Percentiles rank a stretch among this genome's conserved stretches.
Conservation (phyloP, 352 stramenopile species). For the Phytopythium sindhum region DNA sequence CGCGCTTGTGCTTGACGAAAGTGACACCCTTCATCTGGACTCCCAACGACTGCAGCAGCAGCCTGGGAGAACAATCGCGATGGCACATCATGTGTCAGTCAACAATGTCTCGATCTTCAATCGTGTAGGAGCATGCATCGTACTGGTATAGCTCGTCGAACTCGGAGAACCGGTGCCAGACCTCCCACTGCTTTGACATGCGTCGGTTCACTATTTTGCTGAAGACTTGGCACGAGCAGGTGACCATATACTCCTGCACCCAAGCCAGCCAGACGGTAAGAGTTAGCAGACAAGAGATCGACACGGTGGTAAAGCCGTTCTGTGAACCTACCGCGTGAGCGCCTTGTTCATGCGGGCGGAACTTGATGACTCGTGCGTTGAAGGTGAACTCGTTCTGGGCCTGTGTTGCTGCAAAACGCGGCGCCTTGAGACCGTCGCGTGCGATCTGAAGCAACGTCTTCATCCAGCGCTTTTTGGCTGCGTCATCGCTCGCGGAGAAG, state of each 20-base stretch:
- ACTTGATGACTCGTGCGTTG: conserved; percentile 36
- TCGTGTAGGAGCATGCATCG: not conserved
- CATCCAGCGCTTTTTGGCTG: conserved; percentile 57
- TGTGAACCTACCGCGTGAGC: conserved; percentile 41
- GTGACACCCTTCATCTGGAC: conserved; percentile 38
- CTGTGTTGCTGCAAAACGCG: conserved; percentile 30
- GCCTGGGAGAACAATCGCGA: conserved; percentile 13
- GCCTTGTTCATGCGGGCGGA: conserved; percentile 33
- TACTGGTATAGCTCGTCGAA: conserved; percentile 61
- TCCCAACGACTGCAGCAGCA: conserved; percentile 41
- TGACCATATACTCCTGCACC: conserved; percentile 59
- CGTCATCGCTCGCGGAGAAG: conserved; percentile 35
- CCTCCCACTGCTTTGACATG: conserved; percentile 52
- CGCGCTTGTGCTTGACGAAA: conserved; percentile 53
- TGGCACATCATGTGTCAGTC: not conserved
- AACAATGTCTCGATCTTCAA: not conserved
- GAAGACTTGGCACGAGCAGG: conserved; percentile 53
- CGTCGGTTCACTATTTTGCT: conserved; percentile 40
- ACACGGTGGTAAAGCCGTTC: not conserved
- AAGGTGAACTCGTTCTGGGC: conserved; percentile 42
- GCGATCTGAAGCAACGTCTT: conserved; percentile 37
- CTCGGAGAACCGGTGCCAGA: conserved; percentile 68
- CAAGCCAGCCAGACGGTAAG: not conserved
- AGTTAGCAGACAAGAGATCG: not conserved
- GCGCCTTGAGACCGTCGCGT: conserved; percentile 36